Evolutionary conservation across 306 rosid species (phyloP).

Genomic region (Purshia tridentata): DNA sequence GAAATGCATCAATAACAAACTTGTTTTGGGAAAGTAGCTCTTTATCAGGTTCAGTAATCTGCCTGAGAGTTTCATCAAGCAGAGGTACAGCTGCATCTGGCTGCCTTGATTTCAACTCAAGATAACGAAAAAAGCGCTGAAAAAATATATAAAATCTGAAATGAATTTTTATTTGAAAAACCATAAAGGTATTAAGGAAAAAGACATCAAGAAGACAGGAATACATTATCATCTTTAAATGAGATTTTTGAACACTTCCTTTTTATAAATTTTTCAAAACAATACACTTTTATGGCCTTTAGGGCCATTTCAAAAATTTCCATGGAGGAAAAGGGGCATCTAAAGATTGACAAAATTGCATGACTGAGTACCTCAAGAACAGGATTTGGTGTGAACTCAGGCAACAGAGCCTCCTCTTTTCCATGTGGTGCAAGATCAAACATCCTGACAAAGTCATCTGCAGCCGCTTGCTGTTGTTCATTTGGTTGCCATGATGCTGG

Average conservation of each 20-base stretch:
- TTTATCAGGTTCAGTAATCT: slow-evolving; percentile 65
- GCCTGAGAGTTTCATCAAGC: slow-evolving; percentile 70
- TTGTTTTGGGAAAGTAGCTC: slow-evolving; percentile 54
- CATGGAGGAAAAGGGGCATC: background rate
- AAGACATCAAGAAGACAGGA: background rate
- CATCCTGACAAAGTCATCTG: slow-evolving; percentile 63
- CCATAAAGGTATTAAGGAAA: background rate
- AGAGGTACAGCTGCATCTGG: slow-evolving; percentile 76
- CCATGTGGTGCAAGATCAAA: slow-evolving; percentile 75
- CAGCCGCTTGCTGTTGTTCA: slow-evolving; percentile 74
- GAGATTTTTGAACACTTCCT: background rate
- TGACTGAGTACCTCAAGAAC: slow-evolving; percentile 65
- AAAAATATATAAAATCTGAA: slow-evolving; percentile 21
- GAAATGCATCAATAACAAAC: slow-evolving; percentile 45
- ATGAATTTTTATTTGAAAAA: slow-evolving; percentile 23
- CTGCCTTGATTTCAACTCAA: slow-evolving; percentile 77
- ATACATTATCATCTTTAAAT: background rate
- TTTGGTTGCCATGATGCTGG: slow-evolving; percentile 67
- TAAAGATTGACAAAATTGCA: slow-evolving; percentile 10
- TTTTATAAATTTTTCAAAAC: background rate
- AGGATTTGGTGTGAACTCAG: slow-evolving; percentile 82
- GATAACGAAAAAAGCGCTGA: slow-evolving; percentile 71
- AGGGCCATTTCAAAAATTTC: background rate
- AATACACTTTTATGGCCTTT: background rate
- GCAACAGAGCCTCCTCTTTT: slow-evolving; percentile 63